Evolutionary conservation across 345 rosid genomes (phyloP), one percentile per base, ranked within the genome.

Genomic region (Eucalyptus erythrocorys): DNA sequence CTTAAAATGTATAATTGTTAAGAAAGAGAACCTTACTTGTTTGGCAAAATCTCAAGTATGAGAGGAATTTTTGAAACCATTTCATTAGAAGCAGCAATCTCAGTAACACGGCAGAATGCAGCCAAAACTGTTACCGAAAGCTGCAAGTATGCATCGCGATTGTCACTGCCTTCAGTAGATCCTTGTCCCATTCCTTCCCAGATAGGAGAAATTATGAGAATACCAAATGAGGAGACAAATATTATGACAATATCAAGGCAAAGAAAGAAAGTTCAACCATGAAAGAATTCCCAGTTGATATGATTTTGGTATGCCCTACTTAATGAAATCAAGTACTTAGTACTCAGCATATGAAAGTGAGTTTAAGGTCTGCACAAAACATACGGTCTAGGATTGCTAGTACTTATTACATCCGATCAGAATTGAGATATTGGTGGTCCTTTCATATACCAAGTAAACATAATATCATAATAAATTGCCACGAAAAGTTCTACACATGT

Each of bases 61-160:
- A 92, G 86, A 0, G 99, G 97, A 89, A 97, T 91, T 92, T 93
- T 96, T 4, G 93, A 94, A 79, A 95, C 91, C 97, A 96, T 96
- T 13, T 95, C 96, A 89, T 89, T 86, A 3, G 97, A 96, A 89
- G 96, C 92, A 89, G 99, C 97, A 86, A 97, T 93, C 89, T 94
- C 97, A 4, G 93, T 94, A 81, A 96, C 93, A 59, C 95, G 96
- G 92, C 97, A 96, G 86, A 96, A 94, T 14, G 96, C 95, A 89
- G 98, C 96, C 81, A 97, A 95, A 92, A 97, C 93, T 10, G 95
- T 95, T 47, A 96, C 92, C 0, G 99, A 94, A 30, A 97, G 90
- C 90, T 92, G 97, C 93, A 96, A 93, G 91, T 96, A 97, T 22
- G 94, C 96, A 87, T 96, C 96, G 5, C 95, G 94, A 89, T 94